phyloP scores from a whole-genome alignment of 441 rosid genomes.

The Pelargonium citronellum region DNA sequence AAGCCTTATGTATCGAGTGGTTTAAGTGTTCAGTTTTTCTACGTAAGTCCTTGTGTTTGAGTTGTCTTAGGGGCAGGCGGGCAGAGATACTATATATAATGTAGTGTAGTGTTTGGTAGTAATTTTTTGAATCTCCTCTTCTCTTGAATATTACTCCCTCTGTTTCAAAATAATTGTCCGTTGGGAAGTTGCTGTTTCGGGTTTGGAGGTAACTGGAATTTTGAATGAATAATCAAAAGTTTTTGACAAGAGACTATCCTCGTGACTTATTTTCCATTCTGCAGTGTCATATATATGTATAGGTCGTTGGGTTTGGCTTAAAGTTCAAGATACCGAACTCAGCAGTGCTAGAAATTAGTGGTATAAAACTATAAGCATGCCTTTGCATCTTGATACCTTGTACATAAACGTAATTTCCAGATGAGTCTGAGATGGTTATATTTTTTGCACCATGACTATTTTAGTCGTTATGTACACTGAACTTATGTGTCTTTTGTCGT shows the following conservation, averaged over 20 bases:
- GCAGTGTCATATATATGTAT: neutral
- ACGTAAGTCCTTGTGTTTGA: too few species aligned
- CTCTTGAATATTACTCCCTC: too few species aligned
- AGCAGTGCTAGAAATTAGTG: neutral
- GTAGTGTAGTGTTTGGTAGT: too few species aligned
- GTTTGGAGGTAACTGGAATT: too few species aligned
- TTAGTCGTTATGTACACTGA: neutral
- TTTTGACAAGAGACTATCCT: neutral
- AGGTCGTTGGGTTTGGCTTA: neutral
- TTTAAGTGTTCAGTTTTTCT: neutral
- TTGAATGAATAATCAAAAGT: too few species aligned
- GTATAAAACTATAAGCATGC: neutral
- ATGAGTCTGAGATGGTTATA: neutral
- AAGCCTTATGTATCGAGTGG: neutral
- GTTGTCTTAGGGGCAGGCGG: neutral
- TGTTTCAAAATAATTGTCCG: too few species aligned
- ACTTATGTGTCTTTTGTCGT: conserved; percentile 13
- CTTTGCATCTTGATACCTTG: conserved; percentile 5
- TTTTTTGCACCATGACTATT: neutral
- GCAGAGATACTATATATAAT: too few species aligned
- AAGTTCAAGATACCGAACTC: neutral
- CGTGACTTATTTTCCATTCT: neutral
- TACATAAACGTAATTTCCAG: neutral
- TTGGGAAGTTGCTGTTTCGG: too few species aligned
- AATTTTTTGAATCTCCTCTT: too few species aligned